Base-by-base conservation (phyloP, 768 basidiomycete genomes). In the Nevesoporus exiguus region DNA sequence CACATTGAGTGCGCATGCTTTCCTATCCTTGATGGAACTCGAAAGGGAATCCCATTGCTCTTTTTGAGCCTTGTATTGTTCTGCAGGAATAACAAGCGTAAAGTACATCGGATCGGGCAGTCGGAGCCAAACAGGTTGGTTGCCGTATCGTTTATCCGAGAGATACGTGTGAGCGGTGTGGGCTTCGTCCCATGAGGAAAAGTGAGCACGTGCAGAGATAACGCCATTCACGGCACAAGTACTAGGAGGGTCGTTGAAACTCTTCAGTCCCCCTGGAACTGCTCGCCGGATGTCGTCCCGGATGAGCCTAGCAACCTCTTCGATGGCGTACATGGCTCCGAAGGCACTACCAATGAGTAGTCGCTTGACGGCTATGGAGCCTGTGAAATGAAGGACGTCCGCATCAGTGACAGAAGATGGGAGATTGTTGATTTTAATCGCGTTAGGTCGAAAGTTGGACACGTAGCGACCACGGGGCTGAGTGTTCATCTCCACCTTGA, bases 41-140 rank as follows among this genome's bases (percentile, higher is more conserved):
- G 69, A 57, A 33, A 86, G 66, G 8, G 72, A 65, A 34, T 79
- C 72, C 83, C 82, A 85, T 21, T 73, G 71, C 2, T 55, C 63
- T 51, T 67, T 76, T 64, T 85, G 82, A 5, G 80, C 78, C 24
- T 67, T 63, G 65, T 80, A 81, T 53, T 85, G 83, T 25, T 72
- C 74, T 9, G 55, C 47, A 1, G 80, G 73, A 41, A 84, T 76
- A 25, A 66, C 71, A 37, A 82, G 76, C 14, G 73, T 72, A 64
- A 83, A 86, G 46, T 77, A 70, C 57, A 80, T 71, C 1, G 80
- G 78, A 57, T 76, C 71, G 0, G 80, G 79, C 41, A 81, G 76
- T 25, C 70, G 71, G 19, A 77, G 58, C 53, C 72, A 73, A 34
- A 80, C 56, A 17, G 50, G 31, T 3, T 73, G 71, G 36, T 69